Evolutionary conservation across 2,329 filamentous ascomycete species (phyloP), one percentile per base, ranked within the genome.

Genomic region (Malbranchea cinnamomea): DNA sequence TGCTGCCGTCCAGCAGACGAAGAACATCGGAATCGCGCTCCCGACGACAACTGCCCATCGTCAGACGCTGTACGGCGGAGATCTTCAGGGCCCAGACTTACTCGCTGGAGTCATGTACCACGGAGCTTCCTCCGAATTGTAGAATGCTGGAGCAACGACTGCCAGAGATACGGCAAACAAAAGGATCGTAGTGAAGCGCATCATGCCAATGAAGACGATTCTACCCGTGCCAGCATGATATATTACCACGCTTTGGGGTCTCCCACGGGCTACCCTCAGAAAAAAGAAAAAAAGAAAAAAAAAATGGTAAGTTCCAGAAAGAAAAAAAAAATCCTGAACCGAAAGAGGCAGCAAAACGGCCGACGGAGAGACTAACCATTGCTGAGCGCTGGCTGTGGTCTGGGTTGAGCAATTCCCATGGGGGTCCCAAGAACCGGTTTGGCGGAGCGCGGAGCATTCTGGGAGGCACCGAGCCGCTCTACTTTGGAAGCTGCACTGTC

Each of bases 181-280:
- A 37, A 83, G 70, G 23, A 89, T 63, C 3, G 76, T 75, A 1
- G 73, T 73, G 33, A 87, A 56, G 44, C 83, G 82, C 37, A 80
- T 52, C 46, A 73, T 68, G 28, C 76, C 78, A 26, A 87, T 56
- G 40, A 78, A 75, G 5, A 73, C 69, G 17, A 69, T 76, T 34
- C 70, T 66, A 6, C 65, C 65, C 1, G 71, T 76, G 30, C 81
- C 79, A 31, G 74, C 74, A 54, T 84, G 78, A 52, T 81, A 91
- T 37, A 91, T 68, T 41, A 83, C 64, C 16, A 85, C 49, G 26
- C 48, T 47, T 28, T 57, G 53, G 22, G 53, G 54, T 12, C 31
- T 38, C 28, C 29, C 14, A 13, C 50, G 47, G 13, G 48, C 54
- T 56, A 33, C 22, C 41, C 9, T 9, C 11, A 33, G 11, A 23